Evolutionary conservation across 805 yeast species (phyloP).

Genomic region (Candida broadrunensis): DNA sequence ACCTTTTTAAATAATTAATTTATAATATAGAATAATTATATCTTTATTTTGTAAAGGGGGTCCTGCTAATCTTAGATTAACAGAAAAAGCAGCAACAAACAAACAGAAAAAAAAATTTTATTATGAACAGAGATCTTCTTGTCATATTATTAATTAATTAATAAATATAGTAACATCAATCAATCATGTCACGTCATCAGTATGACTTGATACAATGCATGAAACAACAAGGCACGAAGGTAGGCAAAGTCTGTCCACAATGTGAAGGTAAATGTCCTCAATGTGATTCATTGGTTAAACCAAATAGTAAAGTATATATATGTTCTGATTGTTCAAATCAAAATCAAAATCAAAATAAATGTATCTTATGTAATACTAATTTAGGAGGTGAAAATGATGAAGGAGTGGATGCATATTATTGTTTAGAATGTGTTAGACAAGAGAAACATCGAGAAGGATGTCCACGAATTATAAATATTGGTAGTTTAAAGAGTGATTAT

Average conservation of each 20-base stretch:
- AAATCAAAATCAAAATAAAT: slow-evolving; percentile 43
- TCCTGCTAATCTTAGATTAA: too few species aligned
- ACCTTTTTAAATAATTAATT: too few species aligned
- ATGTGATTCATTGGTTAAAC: slow-evolving; percentile 82
- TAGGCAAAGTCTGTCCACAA: slow-evolving; percentile 73
- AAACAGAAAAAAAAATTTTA: too few species aligned
- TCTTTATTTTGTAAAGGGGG: too few species aligned
- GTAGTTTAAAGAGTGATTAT: slow-evolving; percentile 68
- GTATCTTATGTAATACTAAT: slow-evolving; percentile 73
- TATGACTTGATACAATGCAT: slow-evolving; percentile 79
- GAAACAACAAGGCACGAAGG: slow-evolving; percentile 74
- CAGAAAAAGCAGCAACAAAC: too few species aligned
- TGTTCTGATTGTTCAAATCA: slow-evolving; percentile 88
- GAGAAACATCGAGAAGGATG: slow-evolving; percentile 92
- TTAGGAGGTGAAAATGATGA: slow-evolving; percentile 59
- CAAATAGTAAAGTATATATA: slow-evolving; percentile 61
- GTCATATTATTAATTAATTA: too few species aligned
- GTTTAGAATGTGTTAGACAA: slow-evolving; percentile 75
- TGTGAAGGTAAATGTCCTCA: slow-evolving; percentile 92
- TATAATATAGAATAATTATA: too few species aligned
- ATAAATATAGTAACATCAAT: too few species aligned
- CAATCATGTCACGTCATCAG: slow-evolving; percentile 84
- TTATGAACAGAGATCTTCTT: too few species aligned
- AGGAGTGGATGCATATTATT: slow-evolving; percentile 62
- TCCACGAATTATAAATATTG: slow-evolving; percentile 78